Base-by-base conservation (phyloP, 768 basidiomycete species). In the Boletus insuetus region DNA sequence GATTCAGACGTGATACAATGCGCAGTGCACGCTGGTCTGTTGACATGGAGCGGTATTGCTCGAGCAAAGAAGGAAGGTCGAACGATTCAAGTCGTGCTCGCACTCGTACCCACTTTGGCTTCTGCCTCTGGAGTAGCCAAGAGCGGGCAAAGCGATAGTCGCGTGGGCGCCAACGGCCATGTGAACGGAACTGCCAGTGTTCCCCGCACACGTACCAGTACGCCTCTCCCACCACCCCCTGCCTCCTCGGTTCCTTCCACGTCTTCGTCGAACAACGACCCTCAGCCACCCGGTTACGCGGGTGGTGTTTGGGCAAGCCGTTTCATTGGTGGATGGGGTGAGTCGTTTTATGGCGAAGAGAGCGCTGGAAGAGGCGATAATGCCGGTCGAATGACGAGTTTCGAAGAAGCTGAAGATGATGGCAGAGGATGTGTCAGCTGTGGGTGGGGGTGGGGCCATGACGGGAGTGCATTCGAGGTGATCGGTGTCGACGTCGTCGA, bases 381-480 rank as follows among this genome's bases (percentile, higher is more conserved):
- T 38, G 58, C 54, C 29, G 34, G 32, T 22, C 70, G 55, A 55
- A 74, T 60, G 67, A 63, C 60, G 42, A 64, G 55, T 46, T 71
- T 65, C 58, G 66, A 75, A 63, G 70, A 69, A 55, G 72, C 68
- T 9, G 78, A 79, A 38, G 82, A 86, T 55, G 86, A 87, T 61
- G 85, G 84, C 26, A 70, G 85, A 45, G 74, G 78, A 11, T 69
- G 87, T 60, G 73, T 79, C n/a, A 87, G 86, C 68, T 84, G 82
- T 10, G 82, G 82, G 0, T 89, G 89, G 89, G 87, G 88, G n/a
- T 82, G 80, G 59, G 83, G 85, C 3, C 89, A 90, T 58, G 88
- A 89, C 57, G 89, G 89, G 24, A 83, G 85, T 62, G 87, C 84
- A 24, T 79, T 89, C 61, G 89, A 89, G 73, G 79, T 91, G 50